Evolutionary conservation across 2,329 filamentous ascomycete genomes (phyloP).

Genomic region (Xylariaceae sp.): DNA sequence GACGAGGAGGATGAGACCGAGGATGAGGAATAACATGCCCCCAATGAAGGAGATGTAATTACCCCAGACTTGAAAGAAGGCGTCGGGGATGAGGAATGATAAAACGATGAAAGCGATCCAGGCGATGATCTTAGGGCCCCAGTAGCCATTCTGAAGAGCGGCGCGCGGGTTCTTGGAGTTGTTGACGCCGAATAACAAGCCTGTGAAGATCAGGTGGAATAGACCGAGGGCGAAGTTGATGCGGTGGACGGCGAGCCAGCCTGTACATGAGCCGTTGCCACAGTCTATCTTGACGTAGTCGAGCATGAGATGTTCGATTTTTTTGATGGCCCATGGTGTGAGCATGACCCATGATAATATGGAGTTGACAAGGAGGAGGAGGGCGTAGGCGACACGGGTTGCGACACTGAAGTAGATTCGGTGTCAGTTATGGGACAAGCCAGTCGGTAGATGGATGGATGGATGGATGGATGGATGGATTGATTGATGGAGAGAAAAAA

Average conservation of each 20-base stretch:
- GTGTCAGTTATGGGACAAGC: no score
- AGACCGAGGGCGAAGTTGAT: constrained; percentile 97
- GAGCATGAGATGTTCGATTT: constrained; percentile 84
- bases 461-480: no score
- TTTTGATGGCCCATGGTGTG: constrained; percentile 96
- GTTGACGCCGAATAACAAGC: constrained; percentile 80
- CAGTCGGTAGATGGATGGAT: no score
- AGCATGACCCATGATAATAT: constrained; percentile 99
- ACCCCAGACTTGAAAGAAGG: constrained; percentile 92
- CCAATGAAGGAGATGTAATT: constrained; percentile 87
- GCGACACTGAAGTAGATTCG: constrained; percentile 62
- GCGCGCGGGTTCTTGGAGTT: constrained; percentile 85
- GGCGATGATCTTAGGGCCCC: constrained; percentile 90
- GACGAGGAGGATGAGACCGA: constrained; percentile 87
- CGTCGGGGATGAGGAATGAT: constrained; percentile 92
- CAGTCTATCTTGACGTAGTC: constrained; percentile 97
- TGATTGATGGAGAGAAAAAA: constrained; percentile 1
- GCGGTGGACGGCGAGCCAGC: constrained; percentile 92
- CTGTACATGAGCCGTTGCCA: constrained; percentile 84
- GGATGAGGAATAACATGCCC: constrained; percentile 88
- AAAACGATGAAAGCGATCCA: constrained; percentile 85
- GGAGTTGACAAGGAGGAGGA: constrained; percentile 93
- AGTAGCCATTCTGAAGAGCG: constrained; percentile 93
- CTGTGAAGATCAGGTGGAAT: constrained; percentile 83
- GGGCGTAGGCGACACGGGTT: constrained; percentile 92